Evolutionary conservation across 352 stramenopile genomes (phyloP), one percentile per base, ranked within the genome.

Genomic region (Elongisporangium senticosum): DNA sequence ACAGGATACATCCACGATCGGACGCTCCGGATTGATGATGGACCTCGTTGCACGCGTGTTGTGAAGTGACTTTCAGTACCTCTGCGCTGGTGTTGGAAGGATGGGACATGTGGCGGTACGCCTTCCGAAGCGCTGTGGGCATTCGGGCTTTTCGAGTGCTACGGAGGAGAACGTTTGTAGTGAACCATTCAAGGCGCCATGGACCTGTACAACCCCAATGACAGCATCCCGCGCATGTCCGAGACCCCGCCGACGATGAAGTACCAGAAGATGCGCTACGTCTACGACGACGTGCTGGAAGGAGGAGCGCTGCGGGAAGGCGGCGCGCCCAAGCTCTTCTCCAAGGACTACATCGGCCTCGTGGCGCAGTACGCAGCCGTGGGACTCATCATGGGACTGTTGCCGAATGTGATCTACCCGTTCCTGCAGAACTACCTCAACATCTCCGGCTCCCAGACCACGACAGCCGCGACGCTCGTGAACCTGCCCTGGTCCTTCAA

Each of bases 341-440:
- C 72, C n/a, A 51, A 56, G 19, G 56, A 79, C 37, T 79, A 79
- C 55, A 75, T 83, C n/a, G 78, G 78, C 20, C 65, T 88, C 15
- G 56, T 86, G 14, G 60, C 65, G 15, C 78, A 84, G 48, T 88
- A 88, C 53, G 75, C 70, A 7, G 67, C 73, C n/a, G 72, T 86
- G 20, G 77, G 77, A 11, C 56, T 87, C 49, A 74, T 87, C 20
- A 65, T 78, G 39, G 74, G 76, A 2, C 52, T 73, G 54, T 60
- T 86, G 21, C 74, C 72, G 49, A 75, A 69, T 33, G 65, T 73
- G 22, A 68, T 85, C 47, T 83, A 79, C 47, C 78, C 78, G 21
- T 85, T 83, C 59, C 55, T 88, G 47, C 66, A 72, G 55, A 74
- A 77, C 55, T 86, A 86, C 61, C 68, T 86, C 56, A 87, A 83